Conservation (phyloP, 805 yeast species). For the Naumovozyma dairenensis region DNA sequence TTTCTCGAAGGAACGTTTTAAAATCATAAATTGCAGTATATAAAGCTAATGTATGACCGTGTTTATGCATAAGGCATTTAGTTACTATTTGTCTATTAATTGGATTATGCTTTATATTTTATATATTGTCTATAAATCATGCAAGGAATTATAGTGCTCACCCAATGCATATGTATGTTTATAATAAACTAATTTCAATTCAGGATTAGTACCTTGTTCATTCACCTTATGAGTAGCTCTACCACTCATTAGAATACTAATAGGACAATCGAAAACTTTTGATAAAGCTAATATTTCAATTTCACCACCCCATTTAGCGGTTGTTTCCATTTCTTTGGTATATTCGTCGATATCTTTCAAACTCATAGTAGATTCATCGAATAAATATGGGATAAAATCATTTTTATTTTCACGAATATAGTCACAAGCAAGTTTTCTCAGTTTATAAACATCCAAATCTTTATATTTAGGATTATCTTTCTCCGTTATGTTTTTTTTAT, state of each 20-base stretch:
- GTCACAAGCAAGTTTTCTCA: slow-evolving; percentile 56
- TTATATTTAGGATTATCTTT: slow-evolving; percentile 19
- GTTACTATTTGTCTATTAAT: no score
- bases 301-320: slow-evolving; percentile 96
- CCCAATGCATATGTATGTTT: slow-evolving; percentile 84
- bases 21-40: no score
- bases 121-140: slow-evolving; percentile 32
- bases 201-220: slow-evolving; percentile 44
- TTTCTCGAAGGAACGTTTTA: no score
- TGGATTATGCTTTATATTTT: no score
- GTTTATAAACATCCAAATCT: slow-evolving; percentile 27
- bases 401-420: slow-evolving; percentile 57
- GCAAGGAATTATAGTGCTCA: slow-evolving; percentile 85
- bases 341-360: slow-evolving; percentile 60
- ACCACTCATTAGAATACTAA: slow-evolving; percentile 72
- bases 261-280: slow-evolving; percentile 57
- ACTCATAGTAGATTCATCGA: slow-evolving; percentile 65
- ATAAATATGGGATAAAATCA: slow-evolving; percentile 70
- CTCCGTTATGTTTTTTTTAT: no score
- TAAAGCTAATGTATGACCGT: no score
- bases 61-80: no score
- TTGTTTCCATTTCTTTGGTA: slow-evolving; percentile 53
- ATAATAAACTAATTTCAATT: slow-evolving; percentile 66
- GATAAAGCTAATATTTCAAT: slow-evolving; percentile 80
- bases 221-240: slow-evolving; percentile 56